These are phyloP conservation scores for Echinochloa phyllopogon DNA, from an alignment of 176 grass and related monocot genomes.

Conservation along the genomic window DNA sequence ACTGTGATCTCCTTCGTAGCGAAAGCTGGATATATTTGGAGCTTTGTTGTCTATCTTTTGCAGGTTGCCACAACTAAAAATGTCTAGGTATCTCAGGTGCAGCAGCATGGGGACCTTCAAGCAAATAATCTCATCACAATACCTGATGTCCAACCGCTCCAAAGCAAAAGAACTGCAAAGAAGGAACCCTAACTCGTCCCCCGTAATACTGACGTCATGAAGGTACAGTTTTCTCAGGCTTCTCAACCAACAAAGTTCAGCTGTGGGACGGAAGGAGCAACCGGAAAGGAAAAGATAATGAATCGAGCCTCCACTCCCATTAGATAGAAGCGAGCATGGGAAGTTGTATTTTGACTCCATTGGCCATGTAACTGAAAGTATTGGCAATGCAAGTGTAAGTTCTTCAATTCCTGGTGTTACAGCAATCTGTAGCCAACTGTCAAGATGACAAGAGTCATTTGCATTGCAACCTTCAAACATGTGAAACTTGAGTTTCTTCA, in stretches of 20 bases:
- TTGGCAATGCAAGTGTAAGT: neutral
- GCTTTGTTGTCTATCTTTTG: slow-evolving; percentile 8
- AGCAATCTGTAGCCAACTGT: neutral
- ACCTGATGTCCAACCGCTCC: neutral
- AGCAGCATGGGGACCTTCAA: neutral
- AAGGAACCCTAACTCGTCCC: neutral
- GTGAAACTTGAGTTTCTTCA: neutral
- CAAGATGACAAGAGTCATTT: neutral
- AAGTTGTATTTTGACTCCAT: neutral
- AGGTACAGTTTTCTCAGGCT: neutral
- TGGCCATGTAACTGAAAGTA: no score
- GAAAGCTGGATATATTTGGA: slow-evolving; percentile 1
- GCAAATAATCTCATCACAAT: neutral
- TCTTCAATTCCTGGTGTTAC: slow-evolving; percentile 12
- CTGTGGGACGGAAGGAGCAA: neutral
- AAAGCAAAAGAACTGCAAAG: slow-evolving; percentile 18
- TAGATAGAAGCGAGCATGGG: slow-evolving; percentile 7
- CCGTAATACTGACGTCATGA: neutral
- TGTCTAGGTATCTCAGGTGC: neutral
- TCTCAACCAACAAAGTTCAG: slow-evolving; percentile 14
- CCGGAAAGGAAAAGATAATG: neutral
- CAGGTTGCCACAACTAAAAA: neutral
- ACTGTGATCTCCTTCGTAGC: neutral
- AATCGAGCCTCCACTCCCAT: slow-evolving; percentile 19
- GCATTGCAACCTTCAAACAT: neutral